These are phyloP conservation scores for Fraxinus excelsior DNA, from an alignment of 257 asterid species.

Conservation along the genomic window DNA sequence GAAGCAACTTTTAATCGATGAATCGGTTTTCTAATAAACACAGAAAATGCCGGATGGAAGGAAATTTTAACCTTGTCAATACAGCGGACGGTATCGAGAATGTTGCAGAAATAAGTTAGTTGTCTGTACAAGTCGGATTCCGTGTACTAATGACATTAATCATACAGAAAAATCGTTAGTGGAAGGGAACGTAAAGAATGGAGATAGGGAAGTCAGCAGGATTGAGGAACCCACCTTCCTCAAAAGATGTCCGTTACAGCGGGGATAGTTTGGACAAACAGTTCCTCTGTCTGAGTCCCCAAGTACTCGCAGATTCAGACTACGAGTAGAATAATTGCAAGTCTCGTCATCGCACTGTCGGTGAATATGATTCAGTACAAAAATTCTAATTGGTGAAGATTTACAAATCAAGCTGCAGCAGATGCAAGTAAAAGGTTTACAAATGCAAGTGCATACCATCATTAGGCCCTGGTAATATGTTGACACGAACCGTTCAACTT, in stretches of 20 bases:
- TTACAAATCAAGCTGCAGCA: slow-evolving; percentile 27
- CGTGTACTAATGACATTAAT: slow-evolving; percentile 53
- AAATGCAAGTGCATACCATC: slow-evolving; percentile 58
- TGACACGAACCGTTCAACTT: slow-evolving; percentile 72
- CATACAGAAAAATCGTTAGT: background rate
- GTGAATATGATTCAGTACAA: slow-evolving; percentile 5
- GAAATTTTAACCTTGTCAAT: slow-evolving; percentile 59
- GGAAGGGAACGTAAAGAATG: background rate
- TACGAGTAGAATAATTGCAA: slow-evolving; percentile 76
- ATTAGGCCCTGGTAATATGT: slow-evolving; percentile 78
- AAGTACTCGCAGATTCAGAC: slow-evolving; percentile 71
- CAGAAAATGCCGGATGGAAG: background rate
- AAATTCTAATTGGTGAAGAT: slow-evolving; percentile 3
- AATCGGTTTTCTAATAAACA: background rate
- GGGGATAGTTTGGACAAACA: slow-evolving; percentile 89
- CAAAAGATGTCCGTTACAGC: slow-evolving; percentile 73
- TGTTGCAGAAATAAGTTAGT: slow-evolving; percentile 76
- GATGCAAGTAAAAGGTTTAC: slow-evolving; percentile 12
- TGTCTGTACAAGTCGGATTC: slow-evolving; percentile 92
- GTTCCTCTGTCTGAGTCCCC: slow-evolving; percentile 91
- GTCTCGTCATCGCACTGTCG: slow-evolving; percentile 95
- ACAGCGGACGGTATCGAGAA: slow-evolving; percentile 74
- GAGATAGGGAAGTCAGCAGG: background rate
- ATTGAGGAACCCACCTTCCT: slow-evolving; percentile 58
- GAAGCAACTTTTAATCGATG: background rate